Percentiles rank a stretch among this genome's conserved stretches.
phyloP scores from a whole-genome alignment of 2,329 filamentous ascomycete species.

The Pyricularia grisea region DNA sequence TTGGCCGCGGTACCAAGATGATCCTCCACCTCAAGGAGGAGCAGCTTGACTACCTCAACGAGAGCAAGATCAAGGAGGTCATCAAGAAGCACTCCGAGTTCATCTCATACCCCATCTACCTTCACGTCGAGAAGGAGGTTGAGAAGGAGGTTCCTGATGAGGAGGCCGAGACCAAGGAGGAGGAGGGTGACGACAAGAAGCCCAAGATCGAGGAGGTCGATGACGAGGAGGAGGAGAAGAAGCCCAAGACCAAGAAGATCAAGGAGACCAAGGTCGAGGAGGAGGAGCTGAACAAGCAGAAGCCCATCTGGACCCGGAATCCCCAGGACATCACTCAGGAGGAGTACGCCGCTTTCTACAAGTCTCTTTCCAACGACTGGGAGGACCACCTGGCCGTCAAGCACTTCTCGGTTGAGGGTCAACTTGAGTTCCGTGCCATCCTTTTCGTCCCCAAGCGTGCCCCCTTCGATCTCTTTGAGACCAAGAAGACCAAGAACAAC shows the following conservation, averaged over 20 bases:
- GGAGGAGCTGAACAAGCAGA: conserved; percentile 99
- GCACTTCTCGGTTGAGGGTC: conserved; percentile 99
- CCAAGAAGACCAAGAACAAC: conserved; percentile 99
- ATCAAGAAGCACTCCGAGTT: conserved; percentile 99
- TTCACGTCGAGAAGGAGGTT: conserved; percentile 97
- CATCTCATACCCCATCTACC: conserved; percentile 99
- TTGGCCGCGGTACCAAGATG: conserved; percentile 95
- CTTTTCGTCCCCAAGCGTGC: conserved; percentile 99
- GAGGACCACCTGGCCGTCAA: conserved; percentile 99
- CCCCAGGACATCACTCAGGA: conserved; percentile 89
- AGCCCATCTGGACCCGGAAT: conserved; percentile 99
- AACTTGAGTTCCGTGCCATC: conserved; percentile 99
- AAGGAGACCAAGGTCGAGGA: conserved; percentile 99
- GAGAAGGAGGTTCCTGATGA: conserved; percentile 98
- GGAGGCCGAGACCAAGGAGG: conserved; percentile 65
- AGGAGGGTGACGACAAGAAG: conserved; percentile 86
- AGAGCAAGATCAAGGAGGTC: conserved; percentile 99
- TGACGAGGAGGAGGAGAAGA: conserved; percentile 76
- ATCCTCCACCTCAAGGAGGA: conserved; percentile 99
- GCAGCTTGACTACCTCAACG: conserved; percentile 96
- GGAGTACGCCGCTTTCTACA: conserved; percentile 99
- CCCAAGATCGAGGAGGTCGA: conserved; percentile 90
- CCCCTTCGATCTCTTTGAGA: conserved; percentile 99
- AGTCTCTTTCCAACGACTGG: conserved; percentile 99
- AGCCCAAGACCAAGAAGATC: conserved; percentile 98